Evolutionary conservation across 225 moss, liverwort and hornwort species (phyloP), one percentile per base, ranked within the genome.

Genomic region (Climacium dendroides): DNA sequence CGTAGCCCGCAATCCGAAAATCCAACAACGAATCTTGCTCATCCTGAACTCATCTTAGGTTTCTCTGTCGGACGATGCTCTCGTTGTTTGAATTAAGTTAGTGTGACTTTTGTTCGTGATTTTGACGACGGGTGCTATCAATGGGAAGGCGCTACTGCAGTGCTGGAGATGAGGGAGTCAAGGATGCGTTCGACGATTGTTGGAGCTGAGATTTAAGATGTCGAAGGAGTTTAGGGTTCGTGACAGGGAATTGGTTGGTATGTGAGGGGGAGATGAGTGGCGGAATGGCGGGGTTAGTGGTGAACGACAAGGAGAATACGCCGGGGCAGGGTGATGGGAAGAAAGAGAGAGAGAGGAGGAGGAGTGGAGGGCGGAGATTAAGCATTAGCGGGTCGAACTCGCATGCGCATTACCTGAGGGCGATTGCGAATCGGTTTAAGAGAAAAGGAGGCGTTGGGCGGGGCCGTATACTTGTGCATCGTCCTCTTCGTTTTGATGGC

Each of bases 291-390:
- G 90, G 75, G 19, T 24, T 79, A 35, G 84, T 62, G 24, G 87
- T 79, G 81, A 79, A 86, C 61, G 90, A 90, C 19, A 93, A 93
- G 90, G 93, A 93, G 88, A 93, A 93, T 80, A 87, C 92, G 84
- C 88, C 87, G 7, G 84, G 41, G 84, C 74, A n/a, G 48, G 74
- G 79, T 26, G 87, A 84, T 54, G 84, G 82, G 67, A 87, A 87
- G 87, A 90, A 88, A 66, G 85, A 83, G 80, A 80, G 35, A 35
- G 86, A 83, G 66, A 89, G 55, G 92, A 89, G 55, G 92, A 88
- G 81, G 82, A 87, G 87, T 28, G 76, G 73, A 29, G 70, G 54
- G 86, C 88, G 86, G 79, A 91, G 90, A 28, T 85, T 90, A 55
- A 92, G 90, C 58, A 78, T 86, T 37, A 84, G 86, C 73, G 90